phyloP scores from a whole-genome alignment of 108 stramenopile species.

The Bacterosira constricta region DNA sequence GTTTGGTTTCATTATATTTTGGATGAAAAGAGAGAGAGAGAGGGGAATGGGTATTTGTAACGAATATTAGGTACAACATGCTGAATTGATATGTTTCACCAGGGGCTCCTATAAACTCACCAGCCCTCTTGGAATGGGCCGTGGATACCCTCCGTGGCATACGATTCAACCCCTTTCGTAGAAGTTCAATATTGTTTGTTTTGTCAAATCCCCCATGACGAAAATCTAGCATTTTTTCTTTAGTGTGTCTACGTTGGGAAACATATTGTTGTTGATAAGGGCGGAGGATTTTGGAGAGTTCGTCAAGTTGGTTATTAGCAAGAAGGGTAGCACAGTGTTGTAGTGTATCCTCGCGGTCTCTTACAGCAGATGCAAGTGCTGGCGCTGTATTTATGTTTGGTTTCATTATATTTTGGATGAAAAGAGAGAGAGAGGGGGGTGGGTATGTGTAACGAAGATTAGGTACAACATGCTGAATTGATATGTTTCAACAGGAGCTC shows the following conservation, averaged over 20 bases:
- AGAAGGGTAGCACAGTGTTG: conserved; percentile 85
- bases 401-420: too few relatives aligned
- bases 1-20: too few relatives aligned
- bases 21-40: too few relatives aligned
- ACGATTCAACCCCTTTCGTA: conserved; percentile 89
- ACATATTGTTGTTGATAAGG: conserved; percentile 80
- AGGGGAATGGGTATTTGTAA: too few relatives aligned
- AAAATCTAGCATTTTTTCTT: conserved; percentile 60
- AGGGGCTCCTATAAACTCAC: too few relatives aligned
- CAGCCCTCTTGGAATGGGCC: conserved; percentile 79
- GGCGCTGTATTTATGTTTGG: conserved; percentile 47
- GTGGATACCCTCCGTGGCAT: conserved; percentile 91
- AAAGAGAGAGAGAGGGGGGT: too few relatives aligned
- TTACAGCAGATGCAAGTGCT: conserved; percentile 86
- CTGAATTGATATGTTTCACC: too few relatives aligned
- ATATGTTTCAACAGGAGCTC: too few relatives aligned
- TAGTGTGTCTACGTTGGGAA: conserved; percentile 57
- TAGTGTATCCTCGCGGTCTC: conserved; percentile 93
- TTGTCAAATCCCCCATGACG: conserved; percentile 61
- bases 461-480: too few relatives aligned
- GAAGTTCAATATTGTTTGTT: conserved; percentile 67
- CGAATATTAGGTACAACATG: too few relatives aligned
- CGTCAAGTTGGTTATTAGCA: conserved; percentile 64
- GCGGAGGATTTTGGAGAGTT: conserved; percentile 64
- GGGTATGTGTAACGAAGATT: too few relatives aligned